These are phyloP conservation scores for Phytophthora rubi DNA, from an alignment of 352 stramenopile genomes.

Conservation along the genomic window DNA sequence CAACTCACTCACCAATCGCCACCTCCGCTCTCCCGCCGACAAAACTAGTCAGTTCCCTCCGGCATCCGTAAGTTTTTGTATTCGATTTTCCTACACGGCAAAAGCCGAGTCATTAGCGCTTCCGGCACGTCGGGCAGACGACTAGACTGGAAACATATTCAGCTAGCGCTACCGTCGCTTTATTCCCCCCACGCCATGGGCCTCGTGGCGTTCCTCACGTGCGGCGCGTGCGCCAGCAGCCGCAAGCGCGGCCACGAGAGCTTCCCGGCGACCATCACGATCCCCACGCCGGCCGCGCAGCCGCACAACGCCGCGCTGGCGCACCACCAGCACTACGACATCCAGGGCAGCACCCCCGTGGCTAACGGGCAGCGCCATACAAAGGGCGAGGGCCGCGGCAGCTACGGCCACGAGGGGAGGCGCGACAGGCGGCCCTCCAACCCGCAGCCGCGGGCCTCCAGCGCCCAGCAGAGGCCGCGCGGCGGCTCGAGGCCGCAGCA, in stretches of 20 bases:
- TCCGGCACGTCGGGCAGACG: slow-evolving; percentile 1
- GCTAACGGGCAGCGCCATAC: not conserved
- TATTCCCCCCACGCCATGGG: slow-evolving; percentile 16
- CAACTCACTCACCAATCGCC: not conserved
- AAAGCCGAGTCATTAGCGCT: slow-evolving; percentile 23
- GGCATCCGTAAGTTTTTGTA: slow-evolving; percentile 9
- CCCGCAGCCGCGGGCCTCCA: slow-evolving; percentile 12
- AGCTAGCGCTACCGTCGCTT: too few species aligned
- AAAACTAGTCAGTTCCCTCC: slow-evolving; percentile 40
- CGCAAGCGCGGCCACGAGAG: slow-evolving; percentile 37
- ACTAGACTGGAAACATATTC: too few species aligned
- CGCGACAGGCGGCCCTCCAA: slow-evolving; percentile 24
- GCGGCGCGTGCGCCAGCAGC: slow-evolving; percentile 36
- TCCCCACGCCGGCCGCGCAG: slow-evolving; percentile 34
- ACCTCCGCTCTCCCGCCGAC: slow-evolving; percentile 14
- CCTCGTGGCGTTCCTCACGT: slow-evolving; percentile 44
- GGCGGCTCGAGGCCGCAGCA: slow-evolving; percentile 27
- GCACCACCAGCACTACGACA: slow-evolving; percentile 40
- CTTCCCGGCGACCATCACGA: slow-evolving; percentile 49
- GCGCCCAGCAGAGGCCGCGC: slow-evolving; percentile 21
- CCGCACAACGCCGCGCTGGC: slow-evolving; percentile 27
- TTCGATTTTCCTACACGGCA: slow-evolving; percentile 28
- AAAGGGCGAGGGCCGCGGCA: slow-evolving; percentile 5
- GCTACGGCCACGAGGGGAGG: slow-evolving; percentile 14
- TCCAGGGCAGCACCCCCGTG: slow-evolving; percentile 25